Base-by-base conservation (phyloP, 495 filamentous ascomycete genomes). In the Physcia stellaris region DNA sequence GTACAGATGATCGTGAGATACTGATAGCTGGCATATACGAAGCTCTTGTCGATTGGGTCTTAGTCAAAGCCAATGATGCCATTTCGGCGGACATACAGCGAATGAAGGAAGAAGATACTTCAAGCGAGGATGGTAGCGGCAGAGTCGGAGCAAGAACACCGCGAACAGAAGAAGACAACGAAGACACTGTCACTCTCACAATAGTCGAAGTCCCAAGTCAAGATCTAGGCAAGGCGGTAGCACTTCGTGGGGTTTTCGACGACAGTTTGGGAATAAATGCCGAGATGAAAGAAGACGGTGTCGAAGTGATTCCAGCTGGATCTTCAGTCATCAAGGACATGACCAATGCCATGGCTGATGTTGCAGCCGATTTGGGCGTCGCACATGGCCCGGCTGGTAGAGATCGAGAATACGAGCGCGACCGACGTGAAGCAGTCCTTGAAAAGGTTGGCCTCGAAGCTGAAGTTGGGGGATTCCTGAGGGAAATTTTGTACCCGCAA, bases 201-300 rank as follows among this genome's bases (percentile, higher is more conserved):
- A 63, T 98, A 6, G 57, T 98, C 17, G 92, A 98, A 52, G 68
- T 95, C 9, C 86, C 90, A 2, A 70, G 77, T 45, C 74, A 80
- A 28, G 73, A 70, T 13, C 63, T 96, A 9, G 83, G 84, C 33
- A 94, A 86, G 53, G 90, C 92, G 2, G 59, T 87, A 9, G 75
- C 83, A 4, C 75, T 96, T 61, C 77, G 84, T 34, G 82, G 82
- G 3, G 75, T 96, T 23, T 96, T 98, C 51, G 87, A 98, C 49
- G 90, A 95, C 46, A 71, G 58, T 21, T 60, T 79, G n/a, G 90
- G 90, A 34, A 93, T 98, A 58, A 94, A 96, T 46, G 73, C 77
- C 1, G 90, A 98, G 57, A 96, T 98, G 88, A 90, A 85, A 54
- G 76, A 86, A 42, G 90, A 98, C 48, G 92, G 92, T 12, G 73